These are phyloP conservation scores for Imleria badia DNA, from an alignment of 768 basidiomycete genomes.

Conservation along the genomic window DNA sequence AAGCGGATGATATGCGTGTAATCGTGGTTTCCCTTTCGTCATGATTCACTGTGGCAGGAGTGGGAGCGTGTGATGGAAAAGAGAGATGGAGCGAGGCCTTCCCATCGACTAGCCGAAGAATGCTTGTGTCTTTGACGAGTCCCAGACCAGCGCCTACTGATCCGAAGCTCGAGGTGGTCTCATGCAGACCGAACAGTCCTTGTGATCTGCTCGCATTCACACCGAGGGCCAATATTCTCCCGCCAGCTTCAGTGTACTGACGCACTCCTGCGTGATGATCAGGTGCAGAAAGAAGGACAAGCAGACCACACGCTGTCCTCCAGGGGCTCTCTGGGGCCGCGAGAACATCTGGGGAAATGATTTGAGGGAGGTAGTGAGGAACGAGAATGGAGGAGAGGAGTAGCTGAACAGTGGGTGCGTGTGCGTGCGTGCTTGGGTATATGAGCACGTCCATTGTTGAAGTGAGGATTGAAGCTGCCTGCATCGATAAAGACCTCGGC, in stretches of 20 bases:
- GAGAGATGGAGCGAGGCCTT: constrained; percentile 25
- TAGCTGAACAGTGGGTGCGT: constrained; percentile 43
- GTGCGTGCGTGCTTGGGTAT: constrained; percentile 62
- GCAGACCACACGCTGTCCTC: constrained; percentile 69
- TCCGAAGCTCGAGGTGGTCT: constrained; percentile 41
- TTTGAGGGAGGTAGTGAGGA: constrained; percentile 78
- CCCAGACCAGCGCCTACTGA: constrained; percentile 33
- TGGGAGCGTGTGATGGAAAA: constrained; percentile 21
- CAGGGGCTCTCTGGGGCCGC: constrained; percentile 69
- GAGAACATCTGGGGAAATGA: constrained; percentile 57
- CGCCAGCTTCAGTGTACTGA: constrained; percentile 65
- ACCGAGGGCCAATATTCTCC: constrained; percentile 67
- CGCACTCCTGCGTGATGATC: constrained; percentile 46
- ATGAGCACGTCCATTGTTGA: constrained; percentile 70
- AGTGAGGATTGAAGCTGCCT: neutral
- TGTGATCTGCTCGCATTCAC: constrained; percentile 56
- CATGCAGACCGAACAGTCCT: constrained; percentile 32
- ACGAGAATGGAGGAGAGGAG: constrained; percentile 58
- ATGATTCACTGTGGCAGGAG: constrained; percentile 8
- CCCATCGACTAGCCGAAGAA: constrained; percentile 28
- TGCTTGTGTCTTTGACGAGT: constrained; percentile 28
- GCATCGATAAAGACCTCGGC: neutral
- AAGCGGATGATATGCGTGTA: constrained; percentile 14
- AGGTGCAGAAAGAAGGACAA: constrained; percentile 71
- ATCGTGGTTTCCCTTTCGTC: constrained; percentile 1